Evolutionary conservation across 2,329 filamentous ascomycete genomes (phyloP), one percentile per base, ranked within the genome.

Genomic region (Stagonosporopsis chrysanthemi): DNA sequence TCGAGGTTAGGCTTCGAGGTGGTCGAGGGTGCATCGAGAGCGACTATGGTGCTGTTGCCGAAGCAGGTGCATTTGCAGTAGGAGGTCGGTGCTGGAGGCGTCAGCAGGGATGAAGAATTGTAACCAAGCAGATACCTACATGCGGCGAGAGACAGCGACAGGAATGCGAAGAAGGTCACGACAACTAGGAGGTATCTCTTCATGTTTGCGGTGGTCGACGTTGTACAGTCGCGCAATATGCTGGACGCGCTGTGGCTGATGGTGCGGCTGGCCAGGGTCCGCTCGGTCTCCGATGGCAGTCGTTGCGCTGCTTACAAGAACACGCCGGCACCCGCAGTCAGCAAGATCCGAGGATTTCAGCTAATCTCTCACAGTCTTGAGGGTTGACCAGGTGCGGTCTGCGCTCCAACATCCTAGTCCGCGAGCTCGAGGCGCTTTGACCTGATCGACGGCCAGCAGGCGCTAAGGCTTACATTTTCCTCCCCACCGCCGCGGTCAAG

Each of bases 41-140:
- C 83, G 63, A 90, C 88, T 48, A 90, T 88, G 52, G 86, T 88
- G 76, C 83, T 86, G 71, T 89, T 89, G 47, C 82, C 81, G 76
- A 86, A 86, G 75, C 87, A 89, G 54, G 86, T 88, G 73, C 87
- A 90, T 84, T 89, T 90, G 83, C 87, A 90, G 76, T 89, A 90
- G 56, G 86, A 88, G 15, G 86, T 85, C 23, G 82, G 81, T 40
- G 80, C 81, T 82, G 64, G 52, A 28, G 56, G 42, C 29, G 51
- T 46, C 38, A 48, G 48, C 28, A 7, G 11, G 6, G 40, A 31
- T 2, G 15, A 14, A 24, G 47, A 4, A 24, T 6, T 3, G 36
- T 8, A 12, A 4, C 19, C 2, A 5, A 24, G 15, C 35, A 31
- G 23, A n/a, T 17, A 61, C 79, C 52, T 75, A 80, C 81, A 74